Evolutionary conservation across 805 yeast species (phyloP).

Genomic region (Isabelozyma gotoi): DNA sequence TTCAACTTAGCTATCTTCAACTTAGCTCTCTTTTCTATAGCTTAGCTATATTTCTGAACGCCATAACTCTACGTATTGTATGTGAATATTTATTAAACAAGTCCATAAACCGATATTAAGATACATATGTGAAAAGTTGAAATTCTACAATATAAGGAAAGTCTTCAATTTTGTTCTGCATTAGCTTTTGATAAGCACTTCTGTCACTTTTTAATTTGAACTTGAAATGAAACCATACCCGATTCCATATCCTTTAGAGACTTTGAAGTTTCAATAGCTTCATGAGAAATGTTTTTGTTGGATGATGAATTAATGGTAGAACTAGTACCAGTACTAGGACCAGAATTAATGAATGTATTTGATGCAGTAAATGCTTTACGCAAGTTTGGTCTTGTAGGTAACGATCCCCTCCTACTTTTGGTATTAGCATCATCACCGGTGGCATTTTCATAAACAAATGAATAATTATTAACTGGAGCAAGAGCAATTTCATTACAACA

Average conservation of each 20-base stretch:
- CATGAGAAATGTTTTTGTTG: neutral
- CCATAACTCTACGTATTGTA: no score
- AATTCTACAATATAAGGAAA: neutral
- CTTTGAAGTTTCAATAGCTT: conserved; percentile 9
- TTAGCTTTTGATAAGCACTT: no score
- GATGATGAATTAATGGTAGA: neutral
- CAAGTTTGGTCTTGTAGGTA: conserved; percentile 1
- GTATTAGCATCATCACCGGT: conserved; percentile 1
- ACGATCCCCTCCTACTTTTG: conserved; percentile 1
- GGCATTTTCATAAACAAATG: conserved; percentile 19
- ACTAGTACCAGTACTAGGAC: conserved; percentile 3
- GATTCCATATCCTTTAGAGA: conserved; percentile 24
- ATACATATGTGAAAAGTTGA: neutral
- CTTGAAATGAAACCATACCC: conserved; percentile 26
- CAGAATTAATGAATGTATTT: neutral
- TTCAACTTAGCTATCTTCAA: no score
- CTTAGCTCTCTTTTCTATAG: no score
- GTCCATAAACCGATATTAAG: no score
- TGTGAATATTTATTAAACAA: neutral
- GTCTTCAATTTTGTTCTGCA: no score
- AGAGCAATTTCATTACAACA: conserved; percentile 15
- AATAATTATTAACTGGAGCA: conserved; percentile 12
- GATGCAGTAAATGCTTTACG: neutral
- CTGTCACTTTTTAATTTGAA: conserved; percentile 11
- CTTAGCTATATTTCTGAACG: no score